Base-by-base conservation (phyloP, 257 asterid species). In the Asclepias syriaca region DNA sequence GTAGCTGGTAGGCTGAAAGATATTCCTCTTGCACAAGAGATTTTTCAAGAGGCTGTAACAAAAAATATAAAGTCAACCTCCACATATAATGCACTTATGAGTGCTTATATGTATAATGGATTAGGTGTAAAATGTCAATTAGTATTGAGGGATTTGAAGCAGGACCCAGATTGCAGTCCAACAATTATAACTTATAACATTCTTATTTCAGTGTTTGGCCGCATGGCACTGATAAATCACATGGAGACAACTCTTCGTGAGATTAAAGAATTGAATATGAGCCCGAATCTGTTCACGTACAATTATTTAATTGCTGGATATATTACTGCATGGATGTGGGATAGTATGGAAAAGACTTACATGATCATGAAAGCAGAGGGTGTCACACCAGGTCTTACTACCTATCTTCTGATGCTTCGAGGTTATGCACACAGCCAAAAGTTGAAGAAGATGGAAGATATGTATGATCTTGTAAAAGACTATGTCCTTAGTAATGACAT, bases 321-420 rank as follows among this genome's bases (percentile, higher is more conserved):
- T 82, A 72, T 95, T 45, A 87, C 94, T 22, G 96, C 96, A 11
- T 92, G 97, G 96, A 92, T 74, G 89, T 95, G 99, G 95, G 86
- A 85, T 61, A 77, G 80, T 66, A 80, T 94, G 96, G 99, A 91
- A 75, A 84, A 83, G 77, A 81, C 91, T 16, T 91, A 82, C 77
- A 65, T 46, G 60, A 37, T 74, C 22, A 84, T 95, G 96, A 80
- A 84, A 79, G 84, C 82, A 15, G 83, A 87, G 66, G 77, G 71
- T 8, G 46, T 83, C 37, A 73, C 76, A 71, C 97, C 99, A 27
- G 61, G 86, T 74, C 55, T 74, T 40, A 37, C 65, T 51, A 85
- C 92, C 71, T 78, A 84, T 75, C 81, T 88, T 39, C 84, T 92
- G 75, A 87, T 92, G 94, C 87, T 95, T 55, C 81, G 97, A 77